Base-by-base conservation (phyloP, 2,329 filamentous ascomycete genomes). In the Hypoxylon sp. region DNA sequence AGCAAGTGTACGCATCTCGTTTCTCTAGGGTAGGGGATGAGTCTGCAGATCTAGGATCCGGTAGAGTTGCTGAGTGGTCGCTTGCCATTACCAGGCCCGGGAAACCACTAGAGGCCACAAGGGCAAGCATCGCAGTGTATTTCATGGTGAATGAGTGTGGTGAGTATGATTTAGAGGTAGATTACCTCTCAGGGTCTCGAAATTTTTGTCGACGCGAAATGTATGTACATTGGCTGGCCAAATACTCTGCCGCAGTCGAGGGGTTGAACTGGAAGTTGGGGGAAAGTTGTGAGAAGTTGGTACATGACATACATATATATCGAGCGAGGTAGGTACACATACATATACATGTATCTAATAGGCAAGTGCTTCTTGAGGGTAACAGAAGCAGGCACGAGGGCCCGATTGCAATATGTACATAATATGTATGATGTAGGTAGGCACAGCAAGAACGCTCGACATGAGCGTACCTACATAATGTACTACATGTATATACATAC, bases 1-100 rank as follows among this genome's bases (percentile, higher is more conserved):
- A 76, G 52, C 75, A 77, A 38, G 72, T 73, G 53, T 67, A 77
- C 19, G 73, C 75, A 51, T 77, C 75, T 64, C 75, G 72, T 45
- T 75, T 77, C 55, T 62, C 50, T 5, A 76, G 60, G 17, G n/a
- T 11, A 45, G 28, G 34, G n/a, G 45, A 7, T 5, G 63, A 11
- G 23, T 25, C 17, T 19, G 41, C 21, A 48, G 61, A 51, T 34
- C 5, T 17, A 48, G 28, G 11, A 10, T 21, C 49, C 17, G 28
- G 32, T 14, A 23, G 23, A 19, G 17, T 48, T 10, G 13, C n/a
- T 9, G 49, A 38, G 7, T 30, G 30, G 23, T 34, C 43, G 28
- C 17, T 28, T 52, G 58, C 53, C 9, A 28, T 19, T 5, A 48
- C 32, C 59, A 58, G 52, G 17, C 56, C 59, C 17, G 56, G 36